A percentile compares a stretch with the other conserved stretches of the same genome.
Evolutionary conservation across 2,329 filamentous ascomycete genomes (phyloP).

Genomic region (Nothophoma quercina): DNA sequence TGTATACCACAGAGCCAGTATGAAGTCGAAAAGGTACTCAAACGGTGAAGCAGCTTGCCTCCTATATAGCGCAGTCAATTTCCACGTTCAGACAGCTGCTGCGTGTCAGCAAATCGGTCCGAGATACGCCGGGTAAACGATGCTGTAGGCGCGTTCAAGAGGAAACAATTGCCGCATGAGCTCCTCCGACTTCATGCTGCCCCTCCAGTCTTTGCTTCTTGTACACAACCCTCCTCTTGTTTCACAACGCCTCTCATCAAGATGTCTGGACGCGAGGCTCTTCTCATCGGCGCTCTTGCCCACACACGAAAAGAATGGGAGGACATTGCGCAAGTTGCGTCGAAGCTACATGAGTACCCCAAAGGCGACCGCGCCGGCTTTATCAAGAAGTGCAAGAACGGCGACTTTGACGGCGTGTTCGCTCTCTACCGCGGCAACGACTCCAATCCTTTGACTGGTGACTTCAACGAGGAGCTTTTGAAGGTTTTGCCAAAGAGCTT

Average conservation of each 20-base stretch:
- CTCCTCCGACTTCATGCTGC: neutral
- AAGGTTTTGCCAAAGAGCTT: slow-evolving; percentile 51
- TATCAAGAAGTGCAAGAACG: slow-evolving; percentile 61
- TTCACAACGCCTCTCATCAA: neutral
- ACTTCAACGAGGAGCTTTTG: slow-evolving; percentile 56
- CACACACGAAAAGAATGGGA: slow-evolving; percentile 59
- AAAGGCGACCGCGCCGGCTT: slow-evolving; percentile 63
- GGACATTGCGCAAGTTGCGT: slow-evolving; percentile 42
- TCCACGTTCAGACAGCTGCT: neutral
- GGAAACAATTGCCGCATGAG: slow-evolving; percentile 29
- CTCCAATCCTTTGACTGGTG: slow-evolving; percentile 59
- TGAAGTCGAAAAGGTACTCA: neutral
- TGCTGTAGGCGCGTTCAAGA: slow-evolving; percentile 16
- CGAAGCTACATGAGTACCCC: slow-evolving; percentile 60
- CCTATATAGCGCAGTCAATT: neutral
- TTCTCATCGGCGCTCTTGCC: slow-evolving; percentile 56
- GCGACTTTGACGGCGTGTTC: slow-evolving; percentile 63
- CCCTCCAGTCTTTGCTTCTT: slow-evolving; percentile 1
- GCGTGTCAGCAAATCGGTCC: slow-evolving; percentile 24
- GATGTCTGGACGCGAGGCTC: slow-evolving; percentile 49
- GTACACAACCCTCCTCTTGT: neutral
- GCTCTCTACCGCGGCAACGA: slow-evolving; percentile 67
- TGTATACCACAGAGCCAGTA: neutral
- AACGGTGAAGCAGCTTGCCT: no score
- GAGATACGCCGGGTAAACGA: slow-evolving; percentile 29